Conservation (phyloP, 805 yeast genomes). For the Candida ulmi region DNA sequence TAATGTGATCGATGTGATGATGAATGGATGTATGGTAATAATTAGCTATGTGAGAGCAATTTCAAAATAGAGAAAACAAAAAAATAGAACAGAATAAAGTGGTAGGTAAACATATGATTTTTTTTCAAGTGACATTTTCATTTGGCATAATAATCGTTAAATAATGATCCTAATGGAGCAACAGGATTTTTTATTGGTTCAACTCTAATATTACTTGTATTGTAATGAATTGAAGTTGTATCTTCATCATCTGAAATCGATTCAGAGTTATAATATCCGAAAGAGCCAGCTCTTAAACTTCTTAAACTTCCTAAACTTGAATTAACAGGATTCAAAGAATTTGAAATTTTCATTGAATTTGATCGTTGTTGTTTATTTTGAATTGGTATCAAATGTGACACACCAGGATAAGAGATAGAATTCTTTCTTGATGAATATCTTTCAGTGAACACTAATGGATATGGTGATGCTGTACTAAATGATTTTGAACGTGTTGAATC, state of each 20-base stretch:
- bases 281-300: not conserved
- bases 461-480: slow-evolving; percentile 8
- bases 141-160: slow-evolving; percentile 16
- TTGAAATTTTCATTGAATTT: slow-evolving; percentile 7
- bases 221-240: slow-evolving; percentile 8
- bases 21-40: no score
- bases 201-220: slow-evolving; percentile 11
- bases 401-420: slow-evolving; percentile 4
- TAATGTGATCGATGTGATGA: no score
- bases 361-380: slow-evolving; percentile 9
- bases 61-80: no score
- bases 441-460: slow-evolving; percentile 10
- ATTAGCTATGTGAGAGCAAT: no score
- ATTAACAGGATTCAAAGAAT: not conserved
- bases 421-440: slow-evolving; percentile 11
- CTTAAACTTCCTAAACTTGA: not conserved
- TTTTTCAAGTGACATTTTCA: no score
- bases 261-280: not conserved
- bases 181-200: slow-evolving; percentile 11
- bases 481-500: slow-evolving; percentile 13
- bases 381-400: not conserved
- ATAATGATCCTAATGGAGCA: slow-evolving; percentile 15
- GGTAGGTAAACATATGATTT: no score
- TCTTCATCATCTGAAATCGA: slow-evolving; percentile 10
- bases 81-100: no score